These are phyloP conservation scores for Rhizopus sp. DNA, from an alignment of 371 early-diverging fungal species.

Conservation along the genomic window DNA sequence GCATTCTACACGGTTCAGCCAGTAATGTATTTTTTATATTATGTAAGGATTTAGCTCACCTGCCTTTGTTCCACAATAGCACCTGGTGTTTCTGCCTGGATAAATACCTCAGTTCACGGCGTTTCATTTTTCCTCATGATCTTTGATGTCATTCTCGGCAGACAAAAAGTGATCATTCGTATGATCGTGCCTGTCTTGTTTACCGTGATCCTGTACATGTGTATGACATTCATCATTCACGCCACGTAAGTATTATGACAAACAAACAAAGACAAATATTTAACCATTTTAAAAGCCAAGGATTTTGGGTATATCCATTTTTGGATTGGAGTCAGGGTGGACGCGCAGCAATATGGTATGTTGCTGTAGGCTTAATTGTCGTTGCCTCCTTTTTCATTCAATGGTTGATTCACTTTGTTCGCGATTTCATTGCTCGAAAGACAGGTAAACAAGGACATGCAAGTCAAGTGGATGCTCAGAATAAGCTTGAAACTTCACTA, in stretches of 20 bases:
- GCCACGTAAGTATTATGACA: slow-evolving; percentile 28
- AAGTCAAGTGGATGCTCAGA: background rate
- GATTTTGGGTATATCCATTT: slow-evolving; percentile 57
- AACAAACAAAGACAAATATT: background rate
- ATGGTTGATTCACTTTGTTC: slow-evolving; percentile 40
- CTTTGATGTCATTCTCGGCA: slow-evolving; percentile 52
- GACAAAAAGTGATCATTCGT: slow-evolving; percentile 43
- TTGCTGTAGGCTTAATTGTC: slow-evolving; percentile 40
- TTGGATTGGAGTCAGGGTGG: slow-evolving; percentile 54
- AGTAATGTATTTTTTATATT: slow-evolving; percentile 4
- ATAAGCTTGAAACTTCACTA: background rate
- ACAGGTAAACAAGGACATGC: slow-evolving; percentile 6
- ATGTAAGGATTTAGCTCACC: background rate
- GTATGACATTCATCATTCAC: slow-evolving; percentile 50
- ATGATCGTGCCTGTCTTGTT: slow-evolving; percentile 40
- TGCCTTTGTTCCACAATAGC: background rate
- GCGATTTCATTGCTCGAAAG: slow-evolving; percentile 34
- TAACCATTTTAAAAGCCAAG: slow-evolving; percentile 15
- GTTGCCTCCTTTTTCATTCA: slow-evolving; percentile 46
- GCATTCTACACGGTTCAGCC: slow-evolving; percentile 19
- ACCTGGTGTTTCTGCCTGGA: slow-evolving; percentile 29
- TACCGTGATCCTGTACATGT: slow-evolving; percentile 52
- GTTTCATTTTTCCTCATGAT: slow-evolving; percentile 53
- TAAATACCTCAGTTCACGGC: slow-evolving; percentile 54
- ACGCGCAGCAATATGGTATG: slow-evolving; percentile 43